Evolutionary conservation across 768 basidiomycete genomes (phyloP).

Genomic region (Exsudoporus frostii): DNA sequence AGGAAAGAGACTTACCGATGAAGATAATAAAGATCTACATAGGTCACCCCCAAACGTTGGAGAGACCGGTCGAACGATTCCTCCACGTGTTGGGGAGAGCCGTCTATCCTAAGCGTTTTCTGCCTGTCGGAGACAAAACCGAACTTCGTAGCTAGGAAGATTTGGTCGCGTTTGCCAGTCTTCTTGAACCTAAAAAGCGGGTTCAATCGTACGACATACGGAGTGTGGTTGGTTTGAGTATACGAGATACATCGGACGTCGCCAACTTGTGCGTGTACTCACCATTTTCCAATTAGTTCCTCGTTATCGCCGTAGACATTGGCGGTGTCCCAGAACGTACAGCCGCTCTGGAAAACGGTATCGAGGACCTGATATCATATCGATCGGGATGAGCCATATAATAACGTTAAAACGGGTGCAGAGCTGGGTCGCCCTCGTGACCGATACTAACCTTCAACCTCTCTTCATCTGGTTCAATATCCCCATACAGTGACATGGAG

Average conservation of each 20-base stretch:
- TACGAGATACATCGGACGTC: neutral
- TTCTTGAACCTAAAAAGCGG: slow-evolving; percentile 38
- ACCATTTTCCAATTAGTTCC: slow-evolving; percentile 46
- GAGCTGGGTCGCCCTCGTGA: too few relatives aligned
- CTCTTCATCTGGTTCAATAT: slow-evolving; percentile 48
- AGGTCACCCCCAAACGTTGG: slow-evolving; percentile 38
- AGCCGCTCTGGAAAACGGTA: slow-evolving; percentile 37
- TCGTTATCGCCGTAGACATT: slow-evolving; percentile 43
- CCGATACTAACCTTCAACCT: slow-evolving; percentile 50
- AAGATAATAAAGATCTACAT: slow-evolving; percentile 46
- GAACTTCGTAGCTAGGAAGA: slow-evolving; percentile 65
- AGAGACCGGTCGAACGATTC: slow-evolving; percentile 40
- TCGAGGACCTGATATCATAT: slow-evolving; percentile 38
- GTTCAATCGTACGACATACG: too few relatives aligned
- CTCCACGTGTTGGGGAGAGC: slow-evolving; percentile 41
- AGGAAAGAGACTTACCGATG: slow-evolving; percentile 32
- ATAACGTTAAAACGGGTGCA: neutral
- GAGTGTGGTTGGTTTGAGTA: neutral
- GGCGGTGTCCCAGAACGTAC: slow-evolving; percentile 48
- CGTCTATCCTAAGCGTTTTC: slow-evolving; percentile 25
- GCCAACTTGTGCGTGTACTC: neutral
- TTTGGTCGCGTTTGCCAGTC: slow-evolving; percentile 43
- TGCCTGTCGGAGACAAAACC: slow-evolving; percentile 32
- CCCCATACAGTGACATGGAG: slow-evolving; percentile 55
- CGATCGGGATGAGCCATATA: neutral